Base-by-base conservation (phyloP, 192 early-diverging fungal genomes). In the Mortierella alpina region DNA sequence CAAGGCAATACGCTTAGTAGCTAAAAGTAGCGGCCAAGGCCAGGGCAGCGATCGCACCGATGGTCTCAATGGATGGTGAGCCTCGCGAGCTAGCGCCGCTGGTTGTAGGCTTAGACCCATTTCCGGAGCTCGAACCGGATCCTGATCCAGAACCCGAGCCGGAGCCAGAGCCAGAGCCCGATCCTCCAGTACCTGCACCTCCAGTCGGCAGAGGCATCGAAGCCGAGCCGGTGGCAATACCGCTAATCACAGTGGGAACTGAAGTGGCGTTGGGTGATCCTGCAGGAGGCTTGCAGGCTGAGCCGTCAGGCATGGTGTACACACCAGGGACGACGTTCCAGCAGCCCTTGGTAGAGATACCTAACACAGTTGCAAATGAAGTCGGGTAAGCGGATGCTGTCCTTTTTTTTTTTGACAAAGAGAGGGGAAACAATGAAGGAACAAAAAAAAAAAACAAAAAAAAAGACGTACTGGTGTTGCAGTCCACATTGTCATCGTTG, bases 311-410 rank as follows among this genome's bases (percentile, higher is more conserved):
- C 66, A 73, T 72, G 22, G 64, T 44, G 54, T 84, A 84, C 6
- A 67, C 31, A 13, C 82, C 82, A 31, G 82, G 82, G 46, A 84
- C 40, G 18, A 84, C 67, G 48, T 69, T 68, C 44, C 56, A 53
- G 58, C 82, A 84, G 20, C 82, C 82, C 15, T 70, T 47, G 17
- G 66, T 66, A 14, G 82, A 84, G 20, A 55, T 61, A 20, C 82
- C 82, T 74, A 53, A 44, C 18, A 48, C 12, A n/a, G 13, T 23
- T 12, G 55, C 56, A 62, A 17, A 66, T 17, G 12, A 22, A 66
- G 15, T 9, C 17, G 18, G 1, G 42, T 51, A 45, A 44, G 59
- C 5, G 51, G 67, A 31, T 12, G 13, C 2, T 7, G 14, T 55
- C 42, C 12, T n/a, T 17, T 10, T 48, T 18, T 49, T 49, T 63